phyloP scores from a whole-genome alignment of 2,329 filamentous ascomycete species.

The Epichloe amarillans region DNA sequence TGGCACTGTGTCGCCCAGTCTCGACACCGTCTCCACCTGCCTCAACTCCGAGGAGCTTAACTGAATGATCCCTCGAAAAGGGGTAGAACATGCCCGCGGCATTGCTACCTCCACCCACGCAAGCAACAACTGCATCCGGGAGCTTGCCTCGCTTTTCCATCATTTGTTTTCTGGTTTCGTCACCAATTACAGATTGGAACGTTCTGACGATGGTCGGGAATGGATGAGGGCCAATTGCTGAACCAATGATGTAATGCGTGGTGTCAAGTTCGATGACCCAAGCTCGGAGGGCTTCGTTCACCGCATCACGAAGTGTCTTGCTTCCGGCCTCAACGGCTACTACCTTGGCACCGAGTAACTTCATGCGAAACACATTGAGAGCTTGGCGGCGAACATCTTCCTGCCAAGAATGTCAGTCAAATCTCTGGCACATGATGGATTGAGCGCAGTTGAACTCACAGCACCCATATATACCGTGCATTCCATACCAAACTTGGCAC shows the following conservation, averaged over 20 bases:
- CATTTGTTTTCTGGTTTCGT: conserved; percentile 94
- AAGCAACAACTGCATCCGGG: conserved; percentile 90
- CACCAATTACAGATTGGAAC: conserved; percentile 92
- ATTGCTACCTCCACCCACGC: conserved; percentile 90
- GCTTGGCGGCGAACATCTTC: conserved; percentile 95
- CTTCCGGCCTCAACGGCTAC: conserved; percentile 86
- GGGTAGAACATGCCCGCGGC: conserved; percentile 98
- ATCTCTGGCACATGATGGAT: neutral
- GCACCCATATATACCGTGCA: conserved; percentile 98
- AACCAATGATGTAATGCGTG: conserved; percentile 97
- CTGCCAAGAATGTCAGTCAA: conserved; percentile 16
- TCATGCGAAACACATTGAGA: conserved; percentile 97
- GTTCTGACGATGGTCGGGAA: conserved; percentile 97
- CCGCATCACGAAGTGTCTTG: conserved; percentile 69
- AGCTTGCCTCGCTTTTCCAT: conserved; percentile 70
- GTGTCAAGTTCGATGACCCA: conserved; percentile 91
- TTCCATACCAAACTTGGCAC: conserved; percentile 95
- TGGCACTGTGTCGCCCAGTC: conserved; percentile 75
- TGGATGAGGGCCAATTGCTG: conserved; percentile 91
- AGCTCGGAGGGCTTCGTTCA: conserved; percentile 87
- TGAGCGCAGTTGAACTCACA: conserved; percentile 20
- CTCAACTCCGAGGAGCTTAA: conserved; percentile 87
- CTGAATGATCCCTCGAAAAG: conserved; percentile 70
- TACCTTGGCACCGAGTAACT: conserved; percentile 83
- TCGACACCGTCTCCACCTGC: conserved; percentile 88